Evolutionary conservation across 2,329 filamentous ascomycete genomes (phyloP).

Genomic region (Epichloe scottii): DNA sequence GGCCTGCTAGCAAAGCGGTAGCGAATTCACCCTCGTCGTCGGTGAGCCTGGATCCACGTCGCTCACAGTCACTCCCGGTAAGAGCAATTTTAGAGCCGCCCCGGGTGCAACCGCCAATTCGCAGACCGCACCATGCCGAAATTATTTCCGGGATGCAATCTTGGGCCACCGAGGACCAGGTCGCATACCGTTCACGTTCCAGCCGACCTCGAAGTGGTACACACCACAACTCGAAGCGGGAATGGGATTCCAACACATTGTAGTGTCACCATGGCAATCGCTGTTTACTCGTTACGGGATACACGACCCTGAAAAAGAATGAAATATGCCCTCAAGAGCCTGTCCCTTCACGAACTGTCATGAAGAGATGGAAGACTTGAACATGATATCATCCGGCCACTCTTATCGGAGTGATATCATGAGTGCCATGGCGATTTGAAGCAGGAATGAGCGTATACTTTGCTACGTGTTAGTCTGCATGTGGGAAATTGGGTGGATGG

Average conservation of each 20-base stretch:
- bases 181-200: slow-evolving; percentile 24
- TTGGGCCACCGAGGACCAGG: slow-evolving; percentile 3
- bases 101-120: slow-evolving; percentile 17
- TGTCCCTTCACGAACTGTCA: too few relatives aligned
- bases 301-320: slow-evolving; percentile 11
- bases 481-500: too few relatives aligned
- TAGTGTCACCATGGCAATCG: slow-evolving; percentile 29
- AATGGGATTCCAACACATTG: slow-evolving; percentile 36
- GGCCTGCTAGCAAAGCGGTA: background rate
- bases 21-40: background rate
- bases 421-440: background rate
- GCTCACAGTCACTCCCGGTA: background rate
- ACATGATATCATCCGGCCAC: background rate
- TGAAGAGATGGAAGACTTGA: background rate
- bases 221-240: slow-evolving; percentile 31
- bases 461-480: background rate
- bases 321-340: background rate
- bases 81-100: slow-evolving; percentile 36
- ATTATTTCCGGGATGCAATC: slow-evolving; percentile 21
- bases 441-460: background rate
- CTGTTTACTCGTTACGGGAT: slow-evolving; percentile 23
- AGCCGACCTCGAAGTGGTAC: slow-evolving; percentile 41
- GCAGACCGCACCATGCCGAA: slow-evolving; percentile 17
- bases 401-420: too few relatives aligned
- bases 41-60: background rate